These are phyloP conservation scores for Colletotrichum musae DNA, from an alignment of 2,329 filamentous ascomycete genomes.

Conservation along the genomic window DNA sequence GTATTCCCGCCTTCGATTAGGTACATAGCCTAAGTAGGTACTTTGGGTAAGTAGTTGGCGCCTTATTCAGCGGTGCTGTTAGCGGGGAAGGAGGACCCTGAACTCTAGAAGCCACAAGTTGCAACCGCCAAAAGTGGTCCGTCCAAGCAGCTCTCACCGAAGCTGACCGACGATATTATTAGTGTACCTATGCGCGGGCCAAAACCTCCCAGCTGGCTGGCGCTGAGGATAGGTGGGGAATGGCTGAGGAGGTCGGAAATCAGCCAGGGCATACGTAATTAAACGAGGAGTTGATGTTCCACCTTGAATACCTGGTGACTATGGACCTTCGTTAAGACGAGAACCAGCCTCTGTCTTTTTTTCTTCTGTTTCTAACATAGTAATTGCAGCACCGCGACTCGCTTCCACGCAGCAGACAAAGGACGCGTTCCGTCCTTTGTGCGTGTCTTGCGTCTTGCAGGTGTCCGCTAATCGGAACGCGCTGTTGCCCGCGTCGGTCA, in stretches of 20 bases:
- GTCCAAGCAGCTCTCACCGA: slow-evolving; percentile 9
- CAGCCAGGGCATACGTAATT: slow-evolving; percentile 14
- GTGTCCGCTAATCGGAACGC: slow-evolving; percentile 24
- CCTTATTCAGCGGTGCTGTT: slow-evolving; percentile 24
- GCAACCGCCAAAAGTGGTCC: neutral
- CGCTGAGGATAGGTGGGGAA: neutral
- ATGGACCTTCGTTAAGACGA: neutral
- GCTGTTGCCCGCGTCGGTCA: slow-evolving; percentile 17
- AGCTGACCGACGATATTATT: neutral
- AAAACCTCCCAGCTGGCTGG: neutral
- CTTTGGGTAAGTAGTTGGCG: neutral
- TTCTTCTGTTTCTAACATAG: neutral
- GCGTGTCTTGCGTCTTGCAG: neutral
- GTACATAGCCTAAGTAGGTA: no score
- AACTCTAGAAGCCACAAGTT: neutral
- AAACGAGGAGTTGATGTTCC: neutral
- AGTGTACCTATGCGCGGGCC: neutral
- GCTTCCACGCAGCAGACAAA: slow-evolving; percentile 12
- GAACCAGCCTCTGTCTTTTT: neutral
- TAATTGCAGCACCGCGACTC: neutral
- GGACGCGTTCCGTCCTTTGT: slow-evolving; percentile 35
- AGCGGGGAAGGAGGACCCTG: slow-evolving; percentile 12
- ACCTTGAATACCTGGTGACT: neutral
- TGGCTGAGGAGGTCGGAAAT: neutral
- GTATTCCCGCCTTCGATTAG: slow-evolving; percentile 8